Base-by-base conservation (phyloP, 2,329 filamentous ascomycete species). In the Aspergillus latus region DNA sequence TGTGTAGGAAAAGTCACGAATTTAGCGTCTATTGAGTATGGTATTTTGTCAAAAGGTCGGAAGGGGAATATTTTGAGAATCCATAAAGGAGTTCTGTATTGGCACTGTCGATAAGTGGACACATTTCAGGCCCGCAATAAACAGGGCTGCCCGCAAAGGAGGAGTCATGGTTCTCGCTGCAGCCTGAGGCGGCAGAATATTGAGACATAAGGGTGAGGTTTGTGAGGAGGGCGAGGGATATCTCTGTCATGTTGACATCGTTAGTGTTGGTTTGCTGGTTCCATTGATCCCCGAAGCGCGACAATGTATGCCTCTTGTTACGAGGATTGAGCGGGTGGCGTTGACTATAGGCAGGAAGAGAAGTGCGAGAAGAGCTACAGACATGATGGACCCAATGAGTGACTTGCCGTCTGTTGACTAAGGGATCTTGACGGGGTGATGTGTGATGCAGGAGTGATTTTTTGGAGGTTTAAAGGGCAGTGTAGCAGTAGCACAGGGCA, bases 171-270 rank as follows among this genome's bases (percentile, higher is more conserved):
- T 81, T 81, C 13, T 55, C 62, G 3, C 68, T 59, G 62, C 79
- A 82, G 64, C 81, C 81, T 10, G 78, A 69, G 0, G 79, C 78
- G 3, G 78, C 78, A 2, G 77, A 74, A 62, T 79, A 82, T 58
- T 81, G 76, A 52, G 74, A 73, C 61, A 76, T 76, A 60, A 80
- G 74, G 4, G 71, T 61, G 4, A 81, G 44, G 2, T 59, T 51
- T 16, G 46, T 37, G 13, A 59, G 39, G 5, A 58, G 9, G 2
- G 30, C 29, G 9, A 43, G 26, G 9, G 42, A 45, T 30, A 59
- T 49, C 16, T 55, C 54, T 59, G 16, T 13, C 10, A 37, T 34
- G 34, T 37, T 13, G 34, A 4, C 34, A 13, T 37, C 34, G 34
- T 37, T 13, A 37, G 34, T 11, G 11, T 13, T 9, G n/a, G 21